A percentile compares a stretch with the other conserved stretches of the same genome.
These are phyloP conservation scores for Saraca asoca DNA, from an alignment of 331 rosid genomes.

Conservation along the genomic window DNA sequence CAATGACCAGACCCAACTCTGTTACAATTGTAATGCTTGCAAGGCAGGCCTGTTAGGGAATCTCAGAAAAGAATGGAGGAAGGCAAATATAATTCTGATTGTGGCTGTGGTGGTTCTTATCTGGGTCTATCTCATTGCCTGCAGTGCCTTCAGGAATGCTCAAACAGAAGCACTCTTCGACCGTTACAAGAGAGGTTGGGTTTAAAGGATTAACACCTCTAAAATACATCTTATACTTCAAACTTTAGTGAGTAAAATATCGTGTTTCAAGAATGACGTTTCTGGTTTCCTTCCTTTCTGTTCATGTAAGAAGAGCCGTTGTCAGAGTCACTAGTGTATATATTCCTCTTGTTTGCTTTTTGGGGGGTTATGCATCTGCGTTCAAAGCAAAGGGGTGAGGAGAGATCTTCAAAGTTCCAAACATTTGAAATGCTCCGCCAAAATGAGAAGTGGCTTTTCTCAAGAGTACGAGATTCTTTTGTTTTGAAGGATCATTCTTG, in stretches of 20 bases:
- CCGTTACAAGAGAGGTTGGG: constrained; percentile 85
- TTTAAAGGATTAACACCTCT: no score
- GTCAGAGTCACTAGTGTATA: constrained; percentile 22
- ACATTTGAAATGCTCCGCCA: no score
- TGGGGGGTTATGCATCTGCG: not conserved
- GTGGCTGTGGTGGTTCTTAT: constrained; percentile 76
- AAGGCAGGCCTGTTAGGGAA: no score
- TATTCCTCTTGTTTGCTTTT: constrained; percentile 17
- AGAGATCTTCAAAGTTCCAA: constrained; percentile 2
- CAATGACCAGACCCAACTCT: constrained; percentile 78
- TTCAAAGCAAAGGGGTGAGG: constrained; percentile 2
- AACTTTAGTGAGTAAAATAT: no score
- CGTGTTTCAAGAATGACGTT: not conserved
- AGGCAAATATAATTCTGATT: constrained; percentile 73
- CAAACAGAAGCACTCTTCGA: constrained; percentile 81
- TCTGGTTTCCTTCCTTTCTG: not conserved
- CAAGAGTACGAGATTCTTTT: constrained; percentile 26
- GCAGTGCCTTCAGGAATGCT: constrained; percentile 91
- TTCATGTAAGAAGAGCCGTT: constrained; percentile 6
- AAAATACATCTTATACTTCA: no score
- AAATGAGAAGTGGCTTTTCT: no score
- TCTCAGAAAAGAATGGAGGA: constrained; percentile 86
- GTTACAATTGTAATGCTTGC: no score
- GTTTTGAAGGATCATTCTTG: constrained; percentile 18
- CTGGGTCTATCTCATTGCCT: constrained; percentile 81